These are phyloP conservation scores for Fusarium sp. DNA, from an alignment of 2,329 filamentous ascomycete genomes.

Conservation along the genomic window DNA sequence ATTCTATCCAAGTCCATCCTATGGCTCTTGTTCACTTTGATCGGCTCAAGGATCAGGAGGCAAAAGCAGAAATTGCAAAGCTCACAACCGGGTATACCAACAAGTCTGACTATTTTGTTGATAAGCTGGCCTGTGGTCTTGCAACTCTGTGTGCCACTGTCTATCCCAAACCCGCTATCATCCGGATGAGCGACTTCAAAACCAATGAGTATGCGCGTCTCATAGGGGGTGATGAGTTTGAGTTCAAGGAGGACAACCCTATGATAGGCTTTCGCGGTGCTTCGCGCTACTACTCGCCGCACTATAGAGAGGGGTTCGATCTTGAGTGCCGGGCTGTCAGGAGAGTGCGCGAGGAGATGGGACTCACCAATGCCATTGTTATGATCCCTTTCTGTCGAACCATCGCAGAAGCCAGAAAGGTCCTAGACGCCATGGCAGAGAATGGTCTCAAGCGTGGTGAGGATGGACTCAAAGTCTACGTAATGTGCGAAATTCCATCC, in stretches of 20 bases:
- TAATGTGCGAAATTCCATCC: constrained; percentile 57
- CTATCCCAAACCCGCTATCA: constrained; percentile 53
- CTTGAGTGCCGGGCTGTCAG: constrained; percentile 55
- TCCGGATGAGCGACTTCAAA: constrained; percentile 57
- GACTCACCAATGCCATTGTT: constrained; percentile 52
- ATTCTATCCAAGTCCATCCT: constrained; percentile 52
- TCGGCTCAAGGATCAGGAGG: constrained; percentile 44
- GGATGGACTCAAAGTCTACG: constrained; percentile 52
- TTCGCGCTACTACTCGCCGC: constrained; percentile 55
- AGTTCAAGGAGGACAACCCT: constrained; percentile 54
- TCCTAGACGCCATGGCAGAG: constrained; percentile 51
- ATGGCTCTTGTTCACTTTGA: constrained; percentile 54
- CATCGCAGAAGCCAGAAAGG: constrained; percentile 50
- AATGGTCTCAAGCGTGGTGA: constrained; percentile 53
- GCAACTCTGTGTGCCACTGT: constrained; percentile 53
- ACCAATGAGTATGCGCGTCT: constrained; percentile 56
- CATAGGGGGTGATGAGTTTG: constrained; percentile 54
- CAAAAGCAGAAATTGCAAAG: constrained; percentile 43
- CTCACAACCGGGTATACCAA: constrained; percentile 49
- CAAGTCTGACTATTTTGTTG: constrained; percentile 55
- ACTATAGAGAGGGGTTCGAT: constrained; percentile 53
- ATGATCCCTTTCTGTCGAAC: constrained; percentile 56
- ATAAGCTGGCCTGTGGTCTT: constrained; percentile 52
- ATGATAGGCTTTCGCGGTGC: constrained; percentile 57
- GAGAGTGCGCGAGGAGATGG: constrained; percentile 52